phyloP scores from a whole-genome alignment of 345 rosid species.

The Bruguiera sexangula region DNA sequence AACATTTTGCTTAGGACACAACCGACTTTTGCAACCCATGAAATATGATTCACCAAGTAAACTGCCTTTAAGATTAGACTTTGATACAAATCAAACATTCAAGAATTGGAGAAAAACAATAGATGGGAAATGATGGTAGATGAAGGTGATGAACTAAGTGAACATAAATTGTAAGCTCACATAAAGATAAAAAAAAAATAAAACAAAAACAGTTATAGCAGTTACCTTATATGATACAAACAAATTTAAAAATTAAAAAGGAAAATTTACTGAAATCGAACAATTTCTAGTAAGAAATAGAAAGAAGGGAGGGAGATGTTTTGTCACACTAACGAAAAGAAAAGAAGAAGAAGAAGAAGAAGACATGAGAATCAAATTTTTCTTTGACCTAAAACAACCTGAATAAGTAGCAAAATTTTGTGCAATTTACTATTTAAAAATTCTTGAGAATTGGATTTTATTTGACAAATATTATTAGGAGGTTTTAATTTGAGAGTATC shows the following conservation, averaged over 20 bases:
- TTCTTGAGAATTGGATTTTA: too few species aligned
- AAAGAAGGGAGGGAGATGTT: too few species aligned
- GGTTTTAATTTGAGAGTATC: too few species aligned
- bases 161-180: neutral
- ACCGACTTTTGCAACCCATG: neutral
- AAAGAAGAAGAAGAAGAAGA: too few species aligned
- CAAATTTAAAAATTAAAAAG: constrained; percentile 16
- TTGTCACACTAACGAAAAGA: too few species aligned
- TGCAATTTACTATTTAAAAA: too few species aligned
- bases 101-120: neutral
- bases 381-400: too few species aligned
- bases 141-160: neutral
- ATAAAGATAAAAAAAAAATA: neutral
- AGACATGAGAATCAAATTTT: too few species aligned
- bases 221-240: constrained; percentile 87
- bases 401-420: too few species aligned
- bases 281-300: too few species aligned
- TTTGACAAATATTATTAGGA: too few species aligned
- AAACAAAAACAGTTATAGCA: constrained; percentile 35
- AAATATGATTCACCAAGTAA: neutral
- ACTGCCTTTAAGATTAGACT: neutral
- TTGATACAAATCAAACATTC: neutral
- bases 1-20: too few species aligned
- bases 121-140: neutral
- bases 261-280: neutral